Base-by-base conservation (phyloP, 2,329 filamentous ascomycete species). In the Sphaerostilbella broomeana region DNA sequence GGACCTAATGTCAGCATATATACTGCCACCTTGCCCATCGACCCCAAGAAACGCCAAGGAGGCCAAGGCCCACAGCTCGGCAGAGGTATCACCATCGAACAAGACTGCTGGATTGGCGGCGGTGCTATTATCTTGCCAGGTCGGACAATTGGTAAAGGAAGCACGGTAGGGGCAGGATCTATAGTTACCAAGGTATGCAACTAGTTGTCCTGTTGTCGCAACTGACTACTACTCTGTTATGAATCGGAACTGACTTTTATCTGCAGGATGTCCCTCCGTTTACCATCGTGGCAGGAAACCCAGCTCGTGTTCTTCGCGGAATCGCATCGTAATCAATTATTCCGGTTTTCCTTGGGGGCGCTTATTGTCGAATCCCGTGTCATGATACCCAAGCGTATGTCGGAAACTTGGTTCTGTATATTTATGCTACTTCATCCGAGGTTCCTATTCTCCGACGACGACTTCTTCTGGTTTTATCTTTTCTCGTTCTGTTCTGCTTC, bases 1-100 rank as follows among this genome's bases (percentile, higher is more conserved):
- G 87, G 87, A 3, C 84, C 86, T 1, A 86, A 89, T 50, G 90
- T 95, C 42, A 90, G 79, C 47, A 84, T 97, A 49, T 85, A 87
- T 55, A 88, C 84, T 12, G 78, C 81, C 22, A 83, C 79, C 28
- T 71, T 84, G 34, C 79, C 80, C 28, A 79, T 81, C 11, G 86
- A 94, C 56, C 78, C 82, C 19, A 79, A 83, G 57, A 73, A 76
- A 47, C 74, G 86, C 16, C 78, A 84, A 51, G 89, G 87, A 6
- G 82, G 79, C 32, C 78, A 80, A 48, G 86, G 84, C 22, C 75
- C 77, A 6, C 81, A 85, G 54, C 63, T 80, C 42, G 88, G 85
- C 11, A 77, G 77, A 21, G 68, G 73, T 13, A 82, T 97, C 40
- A 73, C 71, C 22, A 90, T 97, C 46, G 86, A 87, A 47, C 83